Conservation (phyloP, 1,139 yeast genomes). For the Protomyces arabidopsidicola region DNA sequence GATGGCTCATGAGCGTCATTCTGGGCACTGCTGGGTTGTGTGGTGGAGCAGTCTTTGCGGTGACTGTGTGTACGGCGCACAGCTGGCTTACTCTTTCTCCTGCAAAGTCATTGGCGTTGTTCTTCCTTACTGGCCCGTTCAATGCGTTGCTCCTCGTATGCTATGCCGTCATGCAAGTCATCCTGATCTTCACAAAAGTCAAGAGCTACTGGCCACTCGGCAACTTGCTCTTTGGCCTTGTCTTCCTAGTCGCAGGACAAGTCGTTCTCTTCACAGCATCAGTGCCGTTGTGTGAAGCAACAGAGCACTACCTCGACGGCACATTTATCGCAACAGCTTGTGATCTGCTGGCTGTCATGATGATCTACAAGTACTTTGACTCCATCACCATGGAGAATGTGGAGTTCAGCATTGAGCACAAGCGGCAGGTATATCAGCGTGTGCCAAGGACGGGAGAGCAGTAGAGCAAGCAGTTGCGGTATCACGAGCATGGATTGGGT, state of each 20-base stretch:
- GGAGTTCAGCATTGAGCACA: constrained; percentile 66
- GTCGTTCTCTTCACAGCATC: constrained; percentile 67
- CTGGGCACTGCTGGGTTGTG: constrained; percentile 48
- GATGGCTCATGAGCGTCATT: constrained; percentile 51
- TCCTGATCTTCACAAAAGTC: constrained; percentile 63
- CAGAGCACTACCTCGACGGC: constrained; percentile 86
- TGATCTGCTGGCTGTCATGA: constrained; percentile 78
- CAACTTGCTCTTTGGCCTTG: constrained; percentile 60
- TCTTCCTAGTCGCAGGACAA: constrained; percentile 80
- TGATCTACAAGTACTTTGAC: constrained; percentile 95
- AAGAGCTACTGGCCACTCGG: constrained; percentile 86
- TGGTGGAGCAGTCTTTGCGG: constrained; percentile 52
- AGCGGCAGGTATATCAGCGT: constrained; percentile 42
- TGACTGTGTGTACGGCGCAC: constrained; percentile 67
- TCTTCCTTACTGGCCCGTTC: constrained; percentile 62
- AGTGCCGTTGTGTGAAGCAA: constrained; percentile 57
- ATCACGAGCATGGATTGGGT: too few species aligned
- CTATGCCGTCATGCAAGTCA: constrained; percentile 65
- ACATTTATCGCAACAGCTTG: constrained; percentile 76
- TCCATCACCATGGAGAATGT: constrained; percentile 86
- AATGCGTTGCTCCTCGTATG: constrained; percentile 62
- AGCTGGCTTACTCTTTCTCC: constrained; percentile 43
- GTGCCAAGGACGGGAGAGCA: background rate
- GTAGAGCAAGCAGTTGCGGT: too few species aligned
- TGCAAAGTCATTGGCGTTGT: constrained; percentile 57